A percentile compares a stretch with the other conserved stretches of the same genome.
These are phyloP conservation scores for Saccharomyces mikatae DNA, from an alignment of 805 yeast genomes.

Conservation along the genomic window DNA sequence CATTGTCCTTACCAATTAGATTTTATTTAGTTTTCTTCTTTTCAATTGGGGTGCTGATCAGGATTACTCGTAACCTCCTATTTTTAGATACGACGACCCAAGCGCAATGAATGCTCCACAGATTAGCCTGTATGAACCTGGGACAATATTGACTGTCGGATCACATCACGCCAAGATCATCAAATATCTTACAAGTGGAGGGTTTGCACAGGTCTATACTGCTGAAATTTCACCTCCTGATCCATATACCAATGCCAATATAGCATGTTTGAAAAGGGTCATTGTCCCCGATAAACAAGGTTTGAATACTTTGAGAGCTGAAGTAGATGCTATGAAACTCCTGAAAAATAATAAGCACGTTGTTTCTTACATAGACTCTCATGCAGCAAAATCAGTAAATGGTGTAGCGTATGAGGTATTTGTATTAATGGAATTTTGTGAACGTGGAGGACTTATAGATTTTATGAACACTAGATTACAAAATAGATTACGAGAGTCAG, in stretches of 20 bases:
- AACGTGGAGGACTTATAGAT: conserved; percentile 70
- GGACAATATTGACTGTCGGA: conserved; percentile 75
- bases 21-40: not conserved
- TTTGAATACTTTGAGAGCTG: conserved; percentile 77
- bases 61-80: not conserved
- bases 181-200: conserved; percentile 79
- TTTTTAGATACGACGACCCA: not conserved
- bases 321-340: conserved; percentile 95
- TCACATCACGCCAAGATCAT: conserved; percentile 63
- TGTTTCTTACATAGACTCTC: conserved; percentile 89
- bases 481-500: conserved; percentile 58
- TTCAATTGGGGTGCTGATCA: not conserved
- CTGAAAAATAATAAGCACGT: conserved; percentile 69
- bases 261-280: conserved; percentile 87
- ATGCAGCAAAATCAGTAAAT: conserved; percentile 66
- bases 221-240: conserved; percentile 61
- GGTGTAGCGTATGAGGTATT: conserved; percentile 67
- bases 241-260: conserved; percentile 40
- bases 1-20: not conserved
- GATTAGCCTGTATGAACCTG: conserved; percentile 61
- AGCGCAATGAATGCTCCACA: conserved; percentile 40
- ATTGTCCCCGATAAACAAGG: conserved; percentile 85
- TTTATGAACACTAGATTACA: conserved; percentile 68
- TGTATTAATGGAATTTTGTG: conserved; percentile 72
- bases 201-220: conserved; percentile 90